These are phyloP conservation scores for Rhamnella rubrinervis DNA, from an alignment of 331 rosid species.

Conservation along the genomic window DNA sequence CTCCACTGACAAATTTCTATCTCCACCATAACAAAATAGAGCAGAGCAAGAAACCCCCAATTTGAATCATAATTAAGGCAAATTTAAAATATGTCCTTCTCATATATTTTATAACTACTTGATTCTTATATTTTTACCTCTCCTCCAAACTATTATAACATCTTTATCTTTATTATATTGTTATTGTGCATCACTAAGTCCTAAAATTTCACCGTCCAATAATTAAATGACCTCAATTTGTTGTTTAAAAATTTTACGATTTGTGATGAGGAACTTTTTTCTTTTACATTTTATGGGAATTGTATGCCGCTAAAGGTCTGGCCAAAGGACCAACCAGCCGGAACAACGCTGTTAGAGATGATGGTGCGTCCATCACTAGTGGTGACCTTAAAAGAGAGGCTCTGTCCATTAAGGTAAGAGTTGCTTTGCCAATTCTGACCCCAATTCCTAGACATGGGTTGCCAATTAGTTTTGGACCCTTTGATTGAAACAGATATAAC, in stretches of 20 bases:
- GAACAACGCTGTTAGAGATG: constrained; percentile 45
- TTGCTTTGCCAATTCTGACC: constrained; percentile 93
- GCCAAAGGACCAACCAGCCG: constrained; percentile 69
- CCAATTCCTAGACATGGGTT: constrained; percentile 73
- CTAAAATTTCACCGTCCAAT: background rate
- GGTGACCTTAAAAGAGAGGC: constrained; percentile 67
- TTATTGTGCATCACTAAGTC: background rate
- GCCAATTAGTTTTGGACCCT: constrained; percentile 70
- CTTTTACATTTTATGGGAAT: constrained; percentile 33
- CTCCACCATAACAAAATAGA: constrained; percentile 17
- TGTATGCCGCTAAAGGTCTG: constrained; percentile 66
- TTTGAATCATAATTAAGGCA: constrained; percentile 7
- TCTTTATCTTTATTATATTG: no score
- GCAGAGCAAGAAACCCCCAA: background rate
- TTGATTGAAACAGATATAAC: constrained; percentile 66
- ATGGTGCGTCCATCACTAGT: constrained; percentile 64
- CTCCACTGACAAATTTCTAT: constrained; percentile 31
- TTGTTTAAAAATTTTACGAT: background rate
- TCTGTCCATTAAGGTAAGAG: constrained; percentile 50
- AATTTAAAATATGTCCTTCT: constrained; percentile 29
- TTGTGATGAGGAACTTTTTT: background rate
- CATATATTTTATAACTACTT: background rate
- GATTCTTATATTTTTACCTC: background rate
- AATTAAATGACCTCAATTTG: background rate
- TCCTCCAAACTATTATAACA: background rate